A percentile compares a stretch with the other conserved stretches of the same genome.
phyloP scores from a whole-genome alignment of 1,284 basidiomycete genomes.

The Irpex sp. region DNA sequence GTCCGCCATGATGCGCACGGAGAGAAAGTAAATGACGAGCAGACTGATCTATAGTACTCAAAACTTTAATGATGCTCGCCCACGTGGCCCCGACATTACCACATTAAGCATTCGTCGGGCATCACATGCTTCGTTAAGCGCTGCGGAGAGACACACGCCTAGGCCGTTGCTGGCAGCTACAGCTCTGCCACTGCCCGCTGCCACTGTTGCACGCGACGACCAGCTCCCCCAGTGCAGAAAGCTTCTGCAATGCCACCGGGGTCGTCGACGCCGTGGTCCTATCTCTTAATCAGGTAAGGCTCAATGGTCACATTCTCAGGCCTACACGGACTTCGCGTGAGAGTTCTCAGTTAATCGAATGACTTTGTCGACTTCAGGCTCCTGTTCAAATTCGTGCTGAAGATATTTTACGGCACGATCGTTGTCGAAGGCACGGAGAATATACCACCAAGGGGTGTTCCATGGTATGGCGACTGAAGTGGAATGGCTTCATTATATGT shows the following conservation, averaged over 20 bases:
- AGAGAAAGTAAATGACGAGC: background rate
- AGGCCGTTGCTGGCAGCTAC: no score
- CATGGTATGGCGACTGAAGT: slow-evolving; percentile 50
- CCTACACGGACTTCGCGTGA: background rate
- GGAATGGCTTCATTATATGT: slow-evolving; percentile 12
- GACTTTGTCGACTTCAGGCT: slow-evolving; percentile 36
- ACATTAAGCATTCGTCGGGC: background rate
- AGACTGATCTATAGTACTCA: background rate
- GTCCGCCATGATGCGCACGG: slow-evolving; percentile 24
- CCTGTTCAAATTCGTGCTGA: slow-evolving; percentile 75
- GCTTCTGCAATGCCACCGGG: slow-evolving; percentile 33
- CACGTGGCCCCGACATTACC: slow-evolving; percentile 1
- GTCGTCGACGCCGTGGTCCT: slow-evolving; percentile 64
- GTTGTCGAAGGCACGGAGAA: slow-evolving; percentile 77
- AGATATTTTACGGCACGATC: slow-evolving; percentile 85
- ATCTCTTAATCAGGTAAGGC: slow-evolving; percentile 56
- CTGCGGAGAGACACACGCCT: no score
- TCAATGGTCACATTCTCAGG: background rate
- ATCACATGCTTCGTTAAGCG: no score
- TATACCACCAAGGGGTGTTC: slow-evolving; percentile 66
- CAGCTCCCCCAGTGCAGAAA: background rate
- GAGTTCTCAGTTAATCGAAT: background rate
- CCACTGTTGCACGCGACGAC: background rate
- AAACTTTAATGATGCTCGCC: background rate
- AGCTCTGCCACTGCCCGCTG: background rate